Conservation (phyloP, 1,139 yeast species). For the Debaryomycetaceae sp. region DNA sequence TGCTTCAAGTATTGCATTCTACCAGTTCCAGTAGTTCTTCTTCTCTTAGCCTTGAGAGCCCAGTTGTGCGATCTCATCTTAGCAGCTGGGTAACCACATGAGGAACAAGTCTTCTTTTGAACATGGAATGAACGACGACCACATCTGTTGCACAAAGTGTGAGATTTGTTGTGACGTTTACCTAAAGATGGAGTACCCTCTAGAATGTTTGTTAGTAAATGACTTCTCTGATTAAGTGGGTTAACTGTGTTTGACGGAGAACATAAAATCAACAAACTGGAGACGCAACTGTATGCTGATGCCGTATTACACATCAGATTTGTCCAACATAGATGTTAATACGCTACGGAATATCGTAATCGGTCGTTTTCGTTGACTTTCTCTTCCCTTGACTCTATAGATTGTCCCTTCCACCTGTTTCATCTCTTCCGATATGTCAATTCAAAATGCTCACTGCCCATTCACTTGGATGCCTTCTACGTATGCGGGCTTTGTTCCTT, state of each 20-base stretch:
- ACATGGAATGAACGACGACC: conserved; percentile 98
- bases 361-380: no score
- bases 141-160: conserved; percentile 99
- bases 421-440: no score
- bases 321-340: no score
- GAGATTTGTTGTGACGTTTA: conserved; percentile 99
- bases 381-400: no score
- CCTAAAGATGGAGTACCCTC: conserved; percentile 99
- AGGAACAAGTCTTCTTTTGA: conserved; percentile 98
- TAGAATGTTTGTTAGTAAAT: conserved; percentile 26
- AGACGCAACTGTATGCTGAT: no score
- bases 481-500: no score
- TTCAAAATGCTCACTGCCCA: no score
- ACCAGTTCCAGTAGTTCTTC: conserved; percentile 99
- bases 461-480: no score
- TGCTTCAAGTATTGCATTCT: conserved; percentile 98
- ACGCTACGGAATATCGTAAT: no score
- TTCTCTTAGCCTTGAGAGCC: conserved; percentile 99
- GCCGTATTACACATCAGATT: no score
- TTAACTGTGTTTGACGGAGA: neutral
- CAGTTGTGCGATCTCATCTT: conserved; percentile 98
- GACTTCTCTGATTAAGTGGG: neutral
- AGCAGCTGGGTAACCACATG: conserved; percentile 99
- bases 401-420: no score
- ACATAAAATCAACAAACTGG: no score